Evolutionary conservation across 2,329 filamentous ascomycete species (phyloP).

Genomic region (Curvularia verruculosa): DNA sequence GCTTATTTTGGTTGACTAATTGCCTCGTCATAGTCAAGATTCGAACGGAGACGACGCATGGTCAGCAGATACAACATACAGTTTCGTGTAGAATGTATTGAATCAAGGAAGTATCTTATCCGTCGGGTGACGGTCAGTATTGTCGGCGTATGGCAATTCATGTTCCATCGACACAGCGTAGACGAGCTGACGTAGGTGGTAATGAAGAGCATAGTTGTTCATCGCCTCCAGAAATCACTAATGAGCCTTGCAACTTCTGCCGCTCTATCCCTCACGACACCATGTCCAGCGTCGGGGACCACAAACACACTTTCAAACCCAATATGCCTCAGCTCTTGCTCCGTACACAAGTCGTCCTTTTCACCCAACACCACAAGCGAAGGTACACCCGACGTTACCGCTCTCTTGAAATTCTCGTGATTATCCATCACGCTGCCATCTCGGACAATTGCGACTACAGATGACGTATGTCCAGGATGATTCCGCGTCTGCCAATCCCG

Average conservation of each 20-base stretch:
- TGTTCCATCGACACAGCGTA: background rate
- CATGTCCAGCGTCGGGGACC: constrained; percentile 50
- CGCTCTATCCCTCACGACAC: constrained; percentile 48
- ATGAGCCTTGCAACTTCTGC: constrained; percentile 47
- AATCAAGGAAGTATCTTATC: background rate
- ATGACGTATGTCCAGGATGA: constrained; percentile 55
- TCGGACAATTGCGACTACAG: constrained; percentile 55
- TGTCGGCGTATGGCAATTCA: background rate
- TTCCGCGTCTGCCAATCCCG: constrained; percentile 56
- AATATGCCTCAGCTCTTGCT: constrained; percentile 39
- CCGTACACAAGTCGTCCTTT: constrained; percentile 45
- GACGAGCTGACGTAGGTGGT: constrained; percentile 51
- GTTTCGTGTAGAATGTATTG: constrained; percentile 50
- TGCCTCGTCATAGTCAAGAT: constrained; percentile 58
- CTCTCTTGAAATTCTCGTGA: constrained; percentile 41
- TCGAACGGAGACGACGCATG: constrained; percentile 61
- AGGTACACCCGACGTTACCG: constrained; percentile 32
- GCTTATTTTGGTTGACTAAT: background rate
- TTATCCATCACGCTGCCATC: constrained; percentile 54
- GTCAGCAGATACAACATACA: constrained; percentile 58
- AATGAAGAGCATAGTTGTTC: constrained; percentile 52
- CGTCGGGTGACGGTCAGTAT: constrained; percentile 34
- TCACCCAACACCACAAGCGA: constrained; percentile 47
- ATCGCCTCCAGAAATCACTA: constrained; percentile 35
- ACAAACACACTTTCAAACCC: constrained; percentile 49